phyloP scores from a whole-genome alignment of 345 rosid genomes.

The Nephelium lappaceum region DNA sequence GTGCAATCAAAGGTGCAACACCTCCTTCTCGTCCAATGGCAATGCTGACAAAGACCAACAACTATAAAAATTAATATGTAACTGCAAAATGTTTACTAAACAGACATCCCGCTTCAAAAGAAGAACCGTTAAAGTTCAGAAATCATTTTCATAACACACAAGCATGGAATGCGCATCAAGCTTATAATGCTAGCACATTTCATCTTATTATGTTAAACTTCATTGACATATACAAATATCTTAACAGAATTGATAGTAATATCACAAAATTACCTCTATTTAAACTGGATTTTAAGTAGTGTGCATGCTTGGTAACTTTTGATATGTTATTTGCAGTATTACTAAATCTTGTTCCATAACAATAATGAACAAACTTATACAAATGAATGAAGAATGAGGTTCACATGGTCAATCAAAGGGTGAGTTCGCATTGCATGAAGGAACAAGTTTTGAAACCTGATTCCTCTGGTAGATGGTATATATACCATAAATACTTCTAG shows the following conservation, averaged over 20 bases:
- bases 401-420: not conserved
- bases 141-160: not conserved
- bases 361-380: not conserved
- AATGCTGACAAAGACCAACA: constrained; percentile 43
- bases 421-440: not conserved
- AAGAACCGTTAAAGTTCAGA: constrained; percentile 4
- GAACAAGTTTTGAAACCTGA: not conserved
- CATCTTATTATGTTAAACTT: not conserved
- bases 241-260: not conserved
- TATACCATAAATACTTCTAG: constrained; percentile 6
- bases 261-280: not conserved
- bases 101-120: not conserved
- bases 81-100: not conserved
- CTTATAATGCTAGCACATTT: not conserved
- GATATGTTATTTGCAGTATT: not conserved
- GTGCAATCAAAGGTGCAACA: constrained; percentile 68
- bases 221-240: not conserved
- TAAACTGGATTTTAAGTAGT: not conserved
- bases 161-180: not conserved
- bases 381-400: not conserved
- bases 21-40: constrained; percentile 87
- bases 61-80: not conserved
- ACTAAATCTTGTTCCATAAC: not conserved
- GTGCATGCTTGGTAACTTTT: not conserved
- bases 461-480: not conserved